A percentile compares a stretch with the other conserved stretches of the same genome.
Evolutionary conservation across 306 rosid species (phyloP).

Genomic region (Citrullus amarus): DNA sequence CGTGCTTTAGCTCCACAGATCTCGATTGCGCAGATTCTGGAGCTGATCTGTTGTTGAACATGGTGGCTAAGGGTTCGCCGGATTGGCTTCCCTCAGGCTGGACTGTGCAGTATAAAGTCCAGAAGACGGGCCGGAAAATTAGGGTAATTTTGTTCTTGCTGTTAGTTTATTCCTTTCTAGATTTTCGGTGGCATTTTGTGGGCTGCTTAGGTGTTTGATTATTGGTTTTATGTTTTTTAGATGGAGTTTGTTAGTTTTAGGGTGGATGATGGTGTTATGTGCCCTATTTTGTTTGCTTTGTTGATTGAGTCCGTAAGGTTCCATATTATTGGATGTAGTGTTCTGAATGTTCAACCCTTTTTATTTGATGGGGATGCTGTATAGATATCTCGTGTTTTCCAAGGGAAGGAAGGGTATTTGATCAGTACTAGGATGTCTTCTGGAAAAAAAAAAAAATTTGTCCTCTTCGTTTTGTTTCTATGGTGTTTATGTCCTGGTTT

Average conservation of each 20-base stretch:
- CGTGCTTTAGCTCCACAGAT: not conserved
- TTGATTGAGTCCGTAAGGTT: not conserved
- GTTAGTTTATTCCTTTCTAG: constrained; percentile 1
- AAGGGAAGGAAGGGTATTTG: not conserved
- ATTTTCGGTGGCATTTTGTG: not conserved
- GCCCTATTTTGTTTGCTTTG: not conserved
- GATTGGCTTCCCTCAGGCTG: constrained; percentile 43
- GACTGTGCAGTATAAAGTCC: constrained; percentile 26
- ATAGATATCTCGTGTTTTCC: not conserved
- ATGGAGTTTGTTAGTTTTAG: not conserved
- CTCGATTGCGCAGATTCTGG: not conserved
- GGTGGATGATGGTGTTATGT: not conserved
- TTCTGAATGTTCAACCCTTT: not conserved
- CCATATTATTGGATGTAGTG: not conserved
- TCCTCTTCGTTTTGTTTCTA: not conserved
- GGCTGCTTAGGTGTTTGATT: not conserved
- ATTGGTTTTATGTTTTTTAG: not conserved
- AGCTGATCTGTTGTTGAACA: not conserved
- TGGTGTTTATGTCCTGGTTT: not conserved
- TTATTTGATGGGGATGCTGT: not conserved
- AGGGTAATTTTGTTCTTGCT: constrained; percentile 21
- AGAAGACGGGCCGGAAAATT: constrained; percentile 27
- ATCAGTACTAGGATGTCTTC: not conserved
- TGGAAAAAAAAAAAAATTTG: not conserved
- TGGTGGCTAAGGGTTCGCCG: constrained; percentile 25